A percentile compares a stretch with the other conserved stretches of the same genome.
phyloP scores from a whole-genome alignment of 768 basidiomycete genomes.

The Russula ochroleuca region DNA sequence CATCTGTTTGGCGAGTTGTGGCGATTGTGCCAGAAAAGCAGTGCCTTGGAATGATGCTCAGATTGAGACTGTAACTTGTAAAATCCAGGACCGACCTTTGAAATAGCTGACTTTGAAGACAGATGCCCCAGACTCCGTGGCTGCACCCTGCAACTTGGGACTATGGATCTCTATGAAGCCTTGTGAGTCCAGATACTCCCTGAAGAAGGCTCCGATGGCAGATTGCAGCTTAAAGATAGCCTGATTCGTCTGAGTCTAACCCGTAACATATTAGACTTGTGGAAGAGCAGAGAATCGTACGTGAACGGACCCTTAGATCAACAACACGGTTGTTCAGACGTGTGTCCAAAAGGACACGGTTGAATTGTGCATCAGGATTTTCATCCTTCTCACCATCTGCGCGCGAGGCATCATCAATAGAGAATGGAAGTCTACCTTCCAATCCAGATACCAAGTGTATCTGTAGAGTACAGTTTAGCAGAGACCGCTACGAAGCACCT shows the following conservation, averaged over 20 bases:
- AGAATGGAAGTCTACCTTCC: conserved; percentile 80
- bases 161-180: conserved; percentile 95
- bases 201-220: conserved; percentile 85
- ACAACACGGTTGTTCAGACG: conserved; percentile 91
- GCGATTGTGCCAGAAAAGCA: conserved; percentile 94
- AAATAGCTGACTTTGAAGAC: conserved; percentile 99
- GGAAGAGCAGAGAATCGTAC: background rate
- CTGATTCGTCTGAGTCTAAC: conserved; percentile 89
- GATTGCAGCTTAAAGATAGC: conserved; percentile 91
- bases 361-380: conserved; percentile 53
- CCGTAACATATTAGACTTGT: conserved; percentile 7
- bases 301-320: conserved; percentile 74
- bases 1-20: conserved; percentile 99
- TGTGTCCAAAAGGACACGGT: conserved; percentile 85
- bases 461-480: conserved; percentile 38
- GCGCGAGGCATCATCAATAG: conserved; percentile 86
- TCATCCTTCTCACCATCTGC: conserved; percentile 68
- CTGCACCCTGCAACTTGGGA: conserved; percentile 94
- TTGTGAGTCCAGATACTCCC: conserved; percentile 65
- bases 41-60: conserved; percentile 45
- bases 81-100: conserved; percentile 55
- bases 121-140: conserved; percentile 93
- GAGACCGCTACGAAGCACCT: background rate
- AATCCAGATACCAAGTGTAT: conserved; percentile 77
- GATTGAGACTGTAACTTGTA: background rate